Conservation (phyloP, 768 basidiomycete genomes). For the Boletales sp. region DNA sequence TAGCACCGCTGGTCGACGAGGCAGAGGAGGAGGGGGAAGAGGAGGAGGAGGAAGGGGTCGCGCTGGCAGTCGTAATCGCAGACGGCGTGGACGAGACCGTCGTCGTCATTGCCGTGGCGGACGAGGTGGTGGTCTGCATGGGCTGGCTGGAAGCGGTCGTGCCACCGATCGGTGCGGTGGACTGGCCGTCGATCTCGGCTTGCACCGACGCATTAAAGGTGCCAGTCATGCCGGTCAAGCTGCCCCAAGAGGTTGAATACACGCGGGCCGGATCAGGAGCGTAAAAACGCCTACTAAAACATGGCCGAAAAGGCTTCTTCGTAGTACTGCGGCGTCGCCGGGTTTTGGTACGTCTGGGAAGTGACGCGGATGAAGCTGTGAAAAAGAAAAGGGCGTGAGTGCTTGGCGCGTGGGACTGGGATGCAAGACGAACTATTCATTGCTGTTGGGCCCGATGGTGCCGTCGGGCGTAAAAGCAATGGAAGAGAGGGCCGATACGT, state of each 20-base stretch:
- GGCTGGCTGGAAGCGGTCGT: conserved; percentile 21
- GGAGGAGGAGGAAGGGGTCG: too few relatives aligned
- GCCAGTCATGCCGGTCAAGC: conserved; percentile 69
- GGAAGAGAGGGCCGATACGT: conserved; percentile 48
- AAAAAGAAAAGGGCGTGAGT: not conserved
- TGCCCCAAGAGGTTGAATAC: conserved; percentile 22
- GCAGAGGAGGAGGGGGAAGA: not conserved
- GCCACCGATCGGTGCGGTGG: conserved; percentile 53
- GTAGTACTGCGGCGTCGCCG: conserved; percentile 48
- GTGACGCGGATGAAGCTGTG: conserved; percentile 72
- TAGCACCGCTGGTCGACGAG: conserved; percentile 16
- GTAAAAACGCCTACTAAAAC: conserved; percentile 55
- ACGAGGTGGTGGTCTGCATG: too few relatives aligned
- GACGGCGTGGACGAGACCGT: not conserved
- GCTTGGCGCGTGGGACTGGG: too few relatives aligned
- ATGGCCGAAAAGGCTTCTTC: conserved; percentile 74
- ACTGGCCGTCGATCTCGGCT: conserved; percentile 58
- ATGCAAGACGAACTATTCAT: conserved; percentile 44
- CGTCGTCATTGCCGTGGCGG: not conserved
- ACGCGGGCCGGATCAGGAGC: not conserved
- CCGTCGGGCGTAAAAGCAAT: conserved; percentile 51
- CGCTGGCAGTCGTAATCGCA: too few relatives aligned
- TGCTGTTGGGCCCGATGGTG: conserved; percentile 50
- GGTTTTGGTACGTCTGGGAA: conserved; percentile 52
- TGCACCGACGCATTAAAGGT: conserved; percentile 54